Conservation (phyloP, 148 eudicot species). For the Rhododendron williamsianum region DNA sequence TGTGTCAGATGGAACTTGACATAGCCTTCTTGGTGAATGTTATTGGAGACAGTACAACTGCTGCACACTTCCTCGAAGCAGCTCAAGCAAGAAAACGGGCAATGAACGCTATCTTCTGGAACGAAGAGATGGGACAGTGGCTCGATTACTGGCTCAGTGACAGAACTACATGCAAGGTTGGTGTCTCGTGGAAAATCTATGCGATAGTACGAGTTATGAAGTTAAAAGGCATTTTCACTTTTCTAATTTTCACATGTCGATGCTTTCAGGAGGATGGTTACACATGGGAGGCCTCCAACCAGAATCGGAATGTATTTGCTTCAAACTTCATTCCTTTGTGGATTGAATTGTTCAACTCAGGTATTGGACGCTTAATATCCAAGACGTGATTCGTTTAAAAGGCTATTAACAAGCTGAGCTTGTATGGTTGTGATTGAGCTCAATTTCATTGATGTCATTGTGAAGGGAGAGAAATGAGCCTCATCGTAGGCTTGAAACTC, state of each 20-base stretch:
- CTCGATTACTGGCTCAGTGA: conserved; percentile 73
- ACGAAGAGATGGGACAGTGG: conserved; percentile 80
- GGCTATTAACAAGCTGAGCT: neutral
- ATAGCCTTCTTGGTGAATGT: conserved; percentile 60
- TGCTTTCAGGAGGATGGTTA: conserved; percentile 44
- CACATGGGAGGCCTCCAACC: conserved; percentile 48
- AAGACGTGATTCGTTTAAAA: neutral
- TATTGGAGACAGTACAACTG: conserved; percentile 37
- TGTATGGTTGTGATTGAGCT: neutral
- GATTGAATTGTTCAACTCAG: conserved; percentile 62
- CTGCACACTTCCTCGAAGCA: conserved; percentile 38
- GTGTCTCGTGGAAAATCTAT: too few relatives aligned
- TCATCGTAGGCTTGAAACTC: neutral
- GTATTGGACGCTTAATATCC: conserved; percentile 23
- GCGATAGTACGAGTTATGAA: neutral
- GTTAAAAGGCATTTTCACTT: neutral
- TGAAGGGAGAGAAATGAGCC: neutral
- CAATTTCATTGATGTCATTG: neutral
- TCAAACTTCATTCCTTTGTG: conserved; percentile 88
- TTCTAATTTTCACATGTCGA: conserved; percentile 2
- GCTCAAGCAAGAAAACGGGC: conserved; percentile 60
- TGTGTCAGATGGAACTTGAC: conserved; percentile 84
- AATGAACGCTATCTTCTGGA: conserved; percentile 71
- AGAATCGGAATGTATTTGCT: conserved; percentile 66
- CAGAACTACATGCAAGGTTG: conserved; percentile 37